Percentiles rank a stretch among this genome's conserved stretches.
Conservation (phyloP, 2,329 filamentous ascomycete species). For the Fusarium anguioides region DNA sequence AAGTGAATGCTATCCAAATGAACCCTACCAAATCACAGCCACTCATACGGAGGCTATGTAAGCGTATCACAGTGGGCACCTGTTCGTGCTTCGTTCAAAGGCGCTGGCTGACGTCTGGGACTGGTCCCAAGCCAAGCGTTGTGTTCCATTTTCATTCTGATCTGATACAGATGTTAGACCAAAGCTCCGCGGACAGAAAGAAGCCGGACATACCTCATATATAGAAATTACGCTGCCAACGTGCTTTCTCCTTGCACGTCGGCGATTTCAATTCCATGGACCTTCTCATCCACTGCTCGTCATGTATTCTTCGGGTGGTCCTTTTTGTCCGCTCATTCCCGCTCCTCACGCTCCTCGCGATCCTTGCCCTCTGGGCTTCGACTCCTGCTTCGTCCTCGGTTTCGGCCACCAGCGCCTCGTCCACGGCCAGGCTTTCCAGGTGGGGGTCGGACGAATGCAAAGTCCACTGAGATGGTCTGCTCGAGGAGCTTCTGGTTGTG, state of each 20-base stretch:
- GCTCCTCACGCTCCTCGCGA: slow-evolving; percentile 49
- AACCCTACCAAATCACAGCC: not conserved
- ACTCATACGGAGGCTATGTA: not conserved
- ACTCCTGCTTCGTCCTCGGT: slow-evolving; percentile 61
- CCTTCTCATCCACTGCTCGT: not conserved
- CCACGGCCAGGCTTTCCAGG: slow-evolving; percentile 61
- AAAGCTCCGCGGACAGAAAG: too few relatives aligned
- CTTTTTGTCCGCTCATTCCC: slow-evolving; percentile 35
- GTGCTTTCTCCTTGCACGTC: slow-evolving; percentile 43
- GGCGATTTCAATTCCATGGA: slow-evolving; percentile 25
- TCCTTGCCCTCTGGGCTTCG: slow-evolving; percentile 58
- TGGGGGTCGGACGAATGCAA: slow-evolving; percentile 85
- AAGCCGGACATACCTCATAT: slow-evolving; percentile 42
- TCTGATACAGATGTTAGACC: slow-evolving; percentile 13
- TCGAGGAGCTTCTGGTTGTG: slow-evolving; percentile 82
- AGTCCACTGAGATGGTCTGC: slow-evolving; percentile 84
- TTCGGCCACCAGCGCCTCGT: slow-evolving; percentile 54
- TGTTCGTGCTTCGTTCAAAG: not conserved
- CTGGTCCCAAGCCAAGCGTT: not conserved
- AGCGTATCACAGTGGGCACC: slow-evolving; percentile 3
- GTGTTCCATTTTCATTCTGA: slow-evolving; percentile 17
- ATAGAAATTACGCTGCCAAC: slow-evolving; percentile 46
- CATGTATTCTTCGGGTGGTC: not conserved
- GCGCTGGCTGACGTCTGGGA: not conserved
- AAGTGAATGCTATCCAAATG: not conserved